Conservation (phyloP, 2,329 filamentous ascomycete genomes). For the Microascus cirrosus region DNA sequence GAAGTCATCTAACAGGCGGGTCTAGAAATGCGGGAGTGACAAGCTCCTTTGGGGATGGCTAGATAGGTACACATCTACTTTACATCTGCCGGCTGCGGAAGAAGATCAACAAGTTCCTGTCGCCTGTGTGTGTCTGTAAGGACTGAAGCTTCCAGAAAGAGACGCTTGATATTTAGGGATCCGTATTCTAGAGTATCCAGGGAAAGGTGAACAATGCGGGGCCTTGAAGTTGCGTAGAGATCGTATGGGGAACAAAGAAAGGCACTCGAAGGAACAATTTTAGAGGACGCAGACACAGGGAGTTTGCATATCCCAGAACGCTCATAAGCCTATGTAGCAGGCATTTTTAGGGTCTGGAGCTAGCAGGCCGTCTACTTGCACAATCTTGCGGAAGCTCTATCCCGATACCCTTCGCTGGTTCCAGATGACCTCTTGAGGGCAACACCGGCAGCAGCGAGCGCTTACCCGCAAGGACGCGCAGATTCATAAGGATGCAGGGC, state of each 20-base stretch:
- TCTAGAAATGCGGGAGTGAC: too few species aligned
- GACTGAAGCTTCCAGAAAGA: neutral
- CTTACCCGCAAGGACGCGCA: neutral
- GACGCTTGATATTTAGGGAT: neutral
- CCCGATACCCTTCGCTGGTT: too few species aligned
- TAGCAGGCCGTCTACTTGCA: neutral
- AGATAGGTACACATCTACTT: too few species aligned
- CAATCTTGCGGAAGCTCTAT: neutral
- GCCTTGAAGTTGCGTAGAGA: neutral
- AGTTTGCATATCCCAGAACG: too few species aligned
- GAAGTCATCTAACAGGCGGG: too few species aligned
- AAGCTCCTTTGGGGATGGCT: too few species aligned
- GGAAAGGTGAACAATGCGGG: neutral
- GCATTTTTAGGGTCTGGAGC: neutral
- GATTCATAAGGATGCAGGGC: neutral
- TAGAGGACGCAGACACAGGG: neutral
- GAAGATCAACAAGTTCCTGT: neutral
- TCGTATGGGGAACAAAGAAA: neutral
- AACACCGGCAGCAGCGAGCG: neutral
- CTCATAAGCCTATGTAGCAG: neutral
- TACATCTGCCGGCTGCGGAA: neutral
- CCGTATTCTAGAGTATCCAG: neutral
- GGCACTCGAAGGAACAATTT: neutral
- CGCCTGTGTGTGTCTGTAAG: neutral
- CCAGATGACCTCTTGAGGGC: neutral